A percentile compares a stretch with the other conserved stretches of the same genome.
phyloP scores from a whole-genome alignment of 176 grass and related monocot genomes.

The Zea luxurians region DNA sequence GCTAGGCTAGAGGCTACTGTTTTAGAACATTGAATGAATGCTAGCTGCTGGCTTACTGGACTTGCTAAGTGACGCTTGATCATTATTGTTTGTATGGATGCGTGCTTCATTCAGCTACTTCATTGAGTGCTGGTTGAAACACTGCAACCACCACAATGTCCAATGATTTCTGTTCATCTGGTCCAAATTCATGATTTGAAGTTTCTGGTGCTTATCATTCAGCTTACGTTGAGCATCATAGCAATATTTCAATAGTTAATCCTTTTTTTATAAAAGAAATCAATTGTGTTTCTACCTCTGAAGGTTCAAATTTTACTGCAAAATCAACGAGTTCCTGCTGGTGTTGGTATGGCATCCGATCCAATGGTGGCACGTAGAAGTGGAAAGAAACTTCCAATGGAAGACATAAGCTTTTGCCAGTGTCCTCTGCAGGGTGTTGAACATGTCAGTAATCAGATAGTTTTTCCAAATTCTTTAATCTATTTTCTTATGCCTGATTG shows the following conservation, averaged over 20 bases:
- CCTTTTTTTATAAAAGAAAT: neutral
- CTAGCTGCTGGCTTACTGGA: neutral
- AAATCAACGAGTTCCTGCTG: slow-evolving; percentile 53
- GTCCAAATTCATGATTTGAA: neutral
- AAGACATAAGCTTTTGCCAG: slow-evolving; percentile 67
- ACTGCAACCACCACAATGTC: neutral
- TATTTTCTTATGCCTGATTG: slow-evolving; percentile 29
- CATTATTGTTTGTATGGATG: neutral
- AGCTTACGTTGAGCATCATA: slow-evolving; percentile 5
- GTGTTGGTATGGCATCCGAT: slow-evolving; percentile 76
- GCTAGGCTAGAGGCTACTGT: neutral
- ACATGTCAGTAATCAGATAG: slow-evolving; percentile 52
- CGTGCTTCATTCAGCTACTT: neutral
- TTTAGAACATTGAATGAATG: slow-evolving; percentile 19
- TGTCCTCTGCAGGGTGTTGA: slow-evolving; percentile 65
- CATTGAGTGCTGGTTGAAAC: neutral
- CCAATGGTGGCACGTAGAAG: slow-evolving; percentile 67
- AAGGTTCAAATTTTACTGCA: slow-evolving; percentile 61
- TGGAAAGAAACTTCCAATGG: slow-evolving; percentile 74
- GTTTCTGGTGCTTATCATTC: neutral
- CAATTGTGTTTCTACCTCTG: slow-evolving; percentile 8
- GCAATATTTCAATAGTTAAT: neutral
- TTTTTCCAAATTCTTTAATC: neutral
- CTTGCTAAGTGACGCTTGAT: neutral
- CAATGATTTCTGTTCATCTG: neutral